Percentiles rank a stretch among this genome's conserved stretches.
phyloP scores from a whole-genome alignment of 441 rosid genomes.

The Gossypium gossypioides region DNA sequence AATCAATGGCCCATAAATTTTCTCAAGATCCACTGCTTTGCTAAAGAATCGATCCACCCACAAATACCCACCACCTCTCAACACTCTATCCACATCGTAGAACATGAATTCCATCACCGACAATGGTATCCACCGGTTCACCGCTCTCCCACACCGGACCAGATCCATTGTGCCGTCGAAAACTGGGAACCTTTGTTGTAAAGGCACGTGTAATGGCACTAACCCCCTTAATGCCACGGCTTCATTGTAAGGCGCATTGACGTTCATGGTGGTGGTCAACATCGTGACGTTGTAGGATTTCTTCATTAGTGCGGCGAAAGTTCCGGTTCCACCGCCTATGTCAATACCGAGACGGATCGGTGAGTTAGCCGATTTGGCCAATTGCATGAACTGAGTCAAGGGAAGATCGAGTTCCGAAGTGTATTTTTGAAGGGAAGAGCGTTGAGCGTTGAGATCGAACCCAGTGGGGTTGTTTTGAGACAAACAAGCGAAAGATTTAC shows the following conservation, averaged over 20 bases:
- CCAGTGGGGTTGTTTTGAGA: slow-evolving; percentile 42
- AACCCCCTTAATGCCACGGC: slow-evolving; percentile 76
- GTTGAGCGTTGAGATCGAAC: slow-evolving; percentile 43
- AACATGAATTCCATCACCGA: slow-evolving; percentile 68
- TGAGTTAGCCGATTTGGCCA: slow-evolving; percentile 49
- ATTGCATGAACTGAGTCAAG: slow-evolving; percentile 61
- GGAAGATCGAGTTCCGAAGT: slow-evolving; percentile 83
- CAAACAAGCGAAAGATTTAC: slow-evolving; percentile 66
- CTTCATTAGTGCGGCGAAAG: slow-evolving; percentile 82
- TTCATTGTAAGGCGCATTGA: slow-evolving; percentile 75
- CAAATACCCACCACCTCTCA: slow-evolving; percentile 75
- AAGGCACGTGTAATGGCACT: slow-evolving; percentile 77
- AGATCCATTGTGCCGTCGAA: slow-evolving; percentile 89
- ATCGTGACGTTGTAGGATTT: slow-evolving; percentile 49
- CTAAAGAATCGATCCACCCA: slow-evolving; percentile 89
- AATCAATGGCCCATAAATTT: slow-evolving; percentile 68
- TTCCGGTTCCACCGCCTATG: slow-evolving; percentile 78
- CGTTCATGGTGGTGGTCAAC: slow-evolving; percentile 78
- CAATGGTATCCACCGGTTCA: slow-evolving; percentile 85
- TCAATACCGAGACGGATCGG: slow-evolving; percentile 71
- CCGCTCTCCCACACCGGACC: slow-evolving; percentile 82
- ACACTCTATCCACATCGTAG: slow-evolving; percentile 69
- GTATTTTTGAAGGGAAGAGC: slow-evolving; percentile 40
- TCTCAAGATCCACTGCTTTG: slow-evolving; percentile 57
- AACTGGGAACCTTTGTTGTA: slow-evolving; percentile 83